Evolutionary conservation across 306 rosid genomes (phyloP), one percentile per base, ranked within the genome.

Genomic region (Ziziphus jujuba): DNA sequence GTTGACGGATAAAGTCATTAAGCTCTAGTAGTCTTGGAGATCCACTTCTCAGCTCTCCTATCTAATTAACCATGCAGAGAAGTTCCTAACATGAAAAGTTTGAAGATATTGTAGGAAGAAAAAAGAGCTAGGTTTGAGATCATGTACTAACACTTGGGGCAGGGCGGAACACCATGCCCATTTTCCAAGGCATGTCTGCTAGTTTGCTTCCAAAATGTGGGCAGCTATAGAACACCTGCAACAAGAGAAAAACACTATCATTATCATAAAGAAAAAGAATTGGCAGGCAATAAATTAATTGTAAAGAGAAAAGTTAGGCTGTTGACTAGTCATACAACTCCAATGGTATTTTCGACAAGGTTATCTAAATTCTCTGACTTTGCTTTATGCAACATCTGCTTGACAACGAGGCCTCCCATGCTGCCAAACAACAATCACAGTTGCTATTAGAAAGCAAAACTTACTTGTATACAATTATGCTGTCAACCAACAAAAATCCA

Each of bases 161-260:
- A 65, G 97, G 96, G 55, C 96, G 96, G 71, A 93, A 84, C 33
- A 93, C 91, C 65, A 90, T 65, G 59, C 99, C 99, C 96, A 93
- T 90, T 80, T 86, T 85, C 99, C 91, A 90, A 59, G 99, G 99
- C 93, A 90, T 87, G 70, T 93, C 99, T 56, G 99, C 99, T 55
- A 93, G 91, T 82, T 85, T 93, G 92, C 99, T 93, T 67, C 99
- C 99, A 61, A 90, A 93, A 80, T 93, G 99, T 28, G 99, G 99
- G 81, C 99, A 93, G 84, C 99, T 90, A 64, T 93, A 93, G 83
- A 90, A 93, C 74, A 90, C 90, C 99, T 93, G 77, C 80, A 79
- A 58, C 54, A 79, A 73, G 58, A 70, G 40, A 40, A 70, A 75
- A 73, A 45, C 55, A 72, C 72, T 19, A 67, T 54, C 20, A 51